A percentile compares a stretch with the other conserved stretches of the same genome.
These are phyloP conservation scores for Melastoma malabathricum DNA, from an alignment of 345 rosid species.

Conservation along the genomic window DNA sequence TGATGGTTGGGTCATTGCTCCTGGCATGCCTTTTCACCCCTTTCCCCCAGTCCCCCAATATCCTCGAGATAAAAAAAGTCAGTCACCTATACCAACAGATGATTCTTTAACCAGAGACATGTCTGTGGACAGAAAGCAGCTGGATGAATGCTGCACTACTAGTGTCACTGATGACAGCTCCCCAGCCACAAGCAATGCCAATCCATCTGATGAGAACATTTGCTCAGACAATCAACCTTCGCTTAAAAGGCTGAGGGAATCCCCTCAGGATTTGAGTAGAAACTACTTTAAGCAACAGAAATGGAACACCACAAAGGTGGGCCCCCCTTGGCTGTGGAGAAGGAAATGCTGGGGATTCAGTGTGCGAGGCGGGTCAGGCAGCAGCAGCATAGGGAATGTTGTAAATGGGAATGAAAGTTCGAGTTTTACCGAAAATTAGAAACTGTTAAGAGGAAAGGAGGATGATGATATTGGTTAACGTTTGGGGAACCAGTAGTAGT, in stretches of 20 bases:
- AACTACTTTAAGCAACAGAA: conserved; percentile 79
- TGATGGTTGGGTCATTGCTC: conserved; percentile 61
- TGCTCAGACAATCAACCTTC: conserved; percentile 18
- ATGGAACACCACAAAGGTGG: conserved; percentile 20
- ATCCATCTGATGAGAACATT: conserved; percentile 20
- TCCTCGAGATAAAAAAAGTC: conserved; percentile 29
- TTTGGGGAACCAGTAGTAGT: conserved; percentile 24
- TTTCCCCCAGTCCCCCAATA: conserved; percentile 75
- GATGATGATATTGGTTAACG: conserved; percentile 27
- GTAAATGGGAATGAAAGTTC: conserved; percentile 23
- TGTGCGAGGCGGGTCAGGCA: conserved; percentile 17
- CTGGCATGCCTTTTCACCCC: conserved; percentile 76
- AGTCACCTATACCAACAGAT: conserved; percentile 11
- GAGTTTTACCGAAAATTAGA: conserved; percentile 20
- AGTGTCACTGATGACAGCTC: conserved; percentile 14
- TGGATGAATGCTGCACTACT: conserved; percentile 5
- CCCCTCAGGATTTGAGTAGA: conserved; percentile 47
- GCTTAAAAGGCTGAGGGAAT: conserved; percentile 36
- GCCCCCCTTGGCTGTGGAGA: conserved; percentile 50
- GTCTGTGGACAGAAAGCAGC: conserved; percentile 8
- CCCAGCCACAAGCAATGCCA: conserved; percentile 19
- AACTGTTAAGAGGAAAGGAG: conserved; percentile 27
- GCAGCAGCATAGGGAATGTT: conserved; percentile 15
- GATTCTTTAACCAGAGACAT: conserved; percentile 9
- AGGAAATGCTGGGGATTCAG: conserved; percentile 28